Evolutionary conservation across 345 rosid species (phyloP).

Genomic region (Salix suchowensis): DNA sequence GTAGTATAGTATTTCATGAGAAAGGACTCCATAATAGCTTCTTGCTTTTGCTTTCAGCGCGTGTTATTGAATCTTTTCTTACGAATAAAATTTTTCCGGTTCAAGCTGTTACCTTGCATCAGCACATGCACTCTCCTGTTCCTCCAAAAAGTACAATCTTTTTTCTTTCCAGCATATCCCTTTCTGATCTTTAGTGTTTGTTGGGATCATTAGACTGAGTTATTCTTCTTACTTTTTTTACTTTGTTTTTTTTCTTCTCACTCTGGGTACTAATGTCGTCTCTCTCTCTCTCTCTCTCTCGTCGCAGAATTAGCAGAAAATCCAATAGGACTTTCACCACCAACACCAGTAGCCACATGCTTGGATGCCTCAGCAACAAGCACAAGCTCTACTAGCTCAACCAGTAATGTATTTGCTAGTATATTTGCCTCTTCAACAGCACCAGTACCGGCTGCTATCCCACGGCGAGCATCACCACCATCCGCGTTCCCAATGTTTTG

Average conservation of each 20-base stretch:
- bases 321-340: constrained; percentile 31
- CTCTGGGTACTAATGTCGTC: background rate
- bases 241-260: background rate
- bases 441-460: background rate
- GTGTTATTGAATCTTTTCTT: no score
- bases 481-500: constrained; percentile 33
- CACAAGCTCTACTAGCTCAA: constrained; percentile 22
- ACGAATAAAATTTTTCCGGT: constrained; percentile 16
- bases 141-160: constrained; percentile 2
- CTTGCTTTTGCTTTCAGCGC: constrained; percentile 17
- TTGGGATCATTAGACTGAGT: background rate
- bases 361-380: constrained; percentile 12
- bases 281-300: background rate
- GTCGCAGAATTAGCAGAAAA: constrained; percentile 54
- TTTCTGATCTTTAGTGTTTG: background rate
- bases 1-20: constrained; percentile 10
- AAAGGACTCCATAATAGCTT: constrained; percentile 45
- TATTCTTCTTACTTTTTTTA: background rate
- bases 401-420: constrained; percentile 39
- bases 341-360: constrained; percentile 20
- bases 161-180: background rate
- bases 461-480: constrained; percentile 25
- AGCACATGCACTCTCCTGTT: constrained; percentile 11
- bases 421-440: constrained; percentile 42
- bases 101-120: constrained; percentile 1